Percentiles rank a stretch among this genome's conserved stretches.
These are phyloP conservation scores for Ganoderma lingzhi DNA, from an alignment of 1,284 basidiomycete species.

Conservation along the genomic window DNA sequence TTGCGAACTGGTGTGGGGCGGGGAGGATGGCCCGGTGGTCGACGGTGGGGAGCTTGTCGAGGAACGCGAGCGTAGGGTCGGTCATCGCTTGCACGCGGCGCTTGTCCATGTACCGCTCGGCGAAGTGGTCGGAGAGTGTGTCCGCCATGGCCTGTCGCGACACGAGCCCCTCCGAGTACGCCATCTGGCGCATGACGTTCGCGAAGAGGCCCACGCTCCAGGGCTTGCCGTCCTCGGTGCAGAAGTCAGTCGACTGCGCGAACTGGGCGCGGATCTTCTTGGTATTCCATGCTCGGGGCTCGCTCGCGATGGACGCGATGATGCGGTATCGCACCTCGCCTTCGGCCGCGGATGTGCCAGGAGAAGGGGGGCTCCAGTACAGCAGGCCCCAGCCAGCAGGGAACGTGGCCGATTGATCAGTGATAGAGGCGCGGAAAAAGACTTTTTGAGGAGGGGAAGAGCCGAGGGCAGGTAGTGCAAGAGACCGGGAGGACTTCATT, in stretches of 20 bases:
- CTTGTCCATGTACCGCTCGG: slow-evolving; percentile 4
- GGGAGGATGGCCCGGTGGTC: neutral
- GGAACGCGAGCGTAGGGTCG: neutral
- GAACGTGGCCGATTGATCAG: neutral
- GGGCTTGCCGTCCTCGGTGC: neutral
- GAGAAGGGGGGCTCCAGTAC: slow-evolving; percentile 1
- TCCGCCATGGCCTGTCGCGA: neutral
- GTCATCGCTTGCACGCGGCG: slow-evolving; percentile 6
- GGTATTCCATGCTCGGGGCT: neutral
- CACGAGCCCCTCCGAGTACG: slow-evolving; percentile 2
- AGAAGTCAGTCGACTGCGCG: neutral
- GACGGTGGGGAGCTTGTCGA: slow-evolving; percentile 1
- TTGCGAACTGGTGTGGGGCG: neutral
- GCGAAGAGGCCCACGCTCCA: neutral
- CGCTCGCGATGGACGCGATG: slow-evolving; percentile 5
- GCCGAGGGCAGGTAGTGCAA: neutral
- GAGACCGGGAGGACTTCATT: neutral
- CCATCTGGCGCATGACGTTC: neutral
- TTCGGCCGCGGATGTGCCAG: neutral
- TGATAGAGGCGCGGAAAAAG: neutral
- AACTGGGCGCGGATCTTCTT: neutral
- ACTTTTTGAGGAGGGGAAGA: neutral
- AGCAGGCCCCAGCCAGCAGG: slow-evolving; percentile 1
- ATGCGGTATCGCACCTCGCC: slow-evolving; percentile 6
- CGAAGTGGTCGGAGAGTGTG: neutral